Base-by-base conservation (phyloP, 1,139 yeast species). In the Scheffersomyces cryptocercus region DNA sequence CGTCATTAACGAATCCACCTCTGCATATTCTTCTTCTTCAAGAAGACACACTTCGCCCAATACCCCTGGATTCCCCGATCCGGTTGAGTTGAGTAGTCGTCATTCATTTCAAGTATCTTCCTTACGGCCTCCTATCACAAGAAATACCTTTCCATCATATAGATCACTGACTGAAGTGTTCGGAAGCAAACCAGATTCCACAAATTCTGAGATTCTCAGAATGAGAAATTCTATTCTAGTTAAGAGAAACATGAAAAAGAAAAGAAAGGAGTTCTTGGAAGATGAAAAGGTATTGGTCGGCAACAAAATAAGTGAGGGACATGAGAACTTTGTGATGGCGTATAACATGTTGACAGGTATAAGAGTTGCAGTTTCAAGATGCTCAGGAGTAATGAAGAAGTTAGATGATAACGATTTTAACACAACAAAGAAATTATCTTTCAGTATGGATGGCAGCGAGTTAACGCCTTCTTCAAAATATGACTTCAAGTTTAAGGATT, bases 321-420 rank as follows among this genome's bases (percentile, higher is more conserved):
- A 93, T 59, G 90, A 83, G 42, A 93, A 91, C 64, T 95, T 86
- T 58, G 89, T 90, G 31, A 84, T 93, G 74, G 99, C 98, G 1
- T 95, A 93, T 64, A 90, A 93, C 64, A 93, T 95, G 97, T 75
- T 95, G 45, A 91, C 99, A 0, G 99, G 99, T 10, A 93, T 95
- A 40, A 76, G 99, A 47, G 96, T 91, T 2, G 95, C 97, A 0
- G 98, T 90, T 1, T 88, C 97, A 9, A 73, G 97, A 45, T 87
- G 96, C 56, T 88, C 97, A 0, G 96, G 96, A 37, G 77, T 86
- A 7, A 88, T 89, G 79, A 80, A 85, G 45, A 84, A 85, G 32
- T 68, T 93, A 38, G 77, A 75, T 2, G 85, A 82, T 40, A 75
- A 71, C 11, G 97, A 91, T 62, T 93, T 91, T 62, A 70, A 67